A percentile compares a stretch with the other conserved stretches of the same genome.
These are phyloP conservation scores for Alternaria triticina DNA, from an alignment of 2,329 filamentous ascomycete species.

Conservation along the genomic window DNA sequence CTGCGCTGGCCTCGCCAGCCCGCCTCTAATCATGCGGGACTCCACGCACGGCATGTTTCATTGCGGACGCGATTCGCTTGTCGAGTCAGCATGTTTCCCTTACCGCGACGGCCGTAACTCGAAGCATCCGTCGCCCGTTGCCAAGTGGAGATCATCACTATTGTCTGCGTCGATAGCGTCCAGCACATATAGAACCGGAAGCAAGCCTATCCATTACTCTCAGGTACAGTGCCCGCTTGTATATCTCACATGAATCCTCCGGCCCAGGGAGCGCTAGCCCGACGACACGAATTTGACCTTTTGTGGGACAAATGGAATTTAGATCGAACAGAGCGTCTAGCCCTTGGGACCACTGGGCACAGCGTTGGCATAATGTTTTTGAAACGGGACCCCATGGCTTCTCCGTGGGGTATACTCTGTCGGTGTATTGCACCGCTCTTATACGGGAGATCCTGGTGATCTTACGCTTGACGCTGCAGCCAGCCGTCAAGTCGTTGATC, in stretches of 20 bases:
- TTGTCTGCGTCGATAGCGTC: conserved; percentile 32
- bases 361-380: conserved; percentile 19
- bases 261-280: conserved; percentile 1
- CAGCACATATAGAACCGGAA: conserved; percentile 15
- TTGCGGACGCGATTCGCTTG: conserved; percentile 15
- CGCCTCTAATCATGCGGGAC: conserved; percentile 10
- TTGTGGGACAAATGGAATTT: not conserved
- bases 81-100: conserved; percentile 21
- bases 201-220: conserved; percentile 21
- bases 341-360: conserved; percentile 15
- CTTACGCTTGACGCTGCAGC: conserved; percentile 10
- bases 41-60: conserved; percentile 28
- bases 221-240: conserved; percentile 23
- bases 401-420: conserved; percentile 15
- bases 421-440: not conserved
- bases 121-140: conserved; percentile 27
- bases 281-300: not conserved
- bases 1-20: conserved; percentile 9
- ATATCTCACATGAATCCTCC: conserved; percentile 1
- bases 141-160: conserved; percentile 35
- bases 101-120: conserved; percentile 21
- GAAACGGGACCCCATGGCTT: conserved; percentile 23
- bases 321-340: not conserved
- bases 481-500: conserved; percentile 2
- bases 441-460: not conserved